phyloP scores from a whole-genome alignment of 2,329 filamentous ascomycete genomes.

The Phaeosphaeria sp. region DNA sequence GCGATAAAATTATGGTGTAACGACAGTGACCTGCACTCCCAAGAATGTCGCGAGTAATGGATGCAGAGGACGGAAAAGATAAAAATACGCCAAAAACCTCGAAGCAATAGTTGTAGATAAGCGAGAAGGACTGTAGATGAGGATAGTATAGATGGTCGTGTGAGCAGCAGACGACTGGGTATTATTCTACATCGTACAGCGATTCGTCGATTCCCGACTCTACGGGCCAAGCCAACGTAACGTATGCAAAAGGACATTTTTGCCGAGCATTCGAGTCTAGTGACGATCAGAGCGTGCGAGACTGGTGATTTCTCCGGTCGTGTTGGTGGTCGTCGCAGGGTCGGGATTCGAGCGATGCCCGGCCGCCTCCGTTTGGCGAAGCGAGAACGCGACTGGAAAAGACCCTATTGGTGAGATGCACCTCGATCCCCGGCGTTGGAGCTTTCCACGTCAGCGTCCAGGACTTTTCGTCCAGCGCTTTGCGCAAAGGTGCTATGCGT shows the following conservation, averaged over 20 bases:
- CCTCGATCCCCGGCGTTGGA: background rate
- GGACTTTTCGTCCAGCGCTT: background rate
- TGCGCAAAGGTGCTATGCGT: background rate
- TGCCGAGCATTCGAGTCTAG: background rate
- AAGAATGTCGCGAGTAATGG: background rate
- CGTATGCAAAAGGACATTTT: background rate
- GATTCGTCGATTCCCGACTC: background rate
- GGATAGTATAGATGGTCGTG: background rate
- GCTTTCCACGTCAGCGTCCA: background rate
- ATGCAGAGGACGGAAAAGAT: background rate
- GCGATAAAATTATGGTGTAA: background rate
- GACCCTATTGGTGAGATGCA: conserved; percentile 1
- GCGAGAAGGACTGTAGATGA: background rate
- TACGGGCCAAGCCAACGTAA: background rate
- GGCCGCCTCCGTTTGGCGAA: conserved; percentile 1
- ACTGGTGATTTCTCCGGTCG: background rate
- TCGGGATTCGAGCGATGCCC: conserved; percentile 4
- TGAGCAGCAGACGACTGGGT: background rate
- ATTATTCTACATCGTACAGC: background rate
- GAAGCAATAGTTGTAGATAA: background rate
- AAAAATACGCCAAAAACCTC: background rate
- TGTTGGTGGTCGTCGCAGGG: background rate
- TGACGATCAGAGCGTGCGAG: background rate
- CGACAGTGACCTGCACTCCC: background rate
- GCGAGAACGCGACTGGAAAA: conserved; percentile 1